Percentiles rank a stretch among this genome's conserved stretches.
phyloP scores from a whole-genome alignment of 208 protist genomes.

The Leishmania arabica region DNA sequence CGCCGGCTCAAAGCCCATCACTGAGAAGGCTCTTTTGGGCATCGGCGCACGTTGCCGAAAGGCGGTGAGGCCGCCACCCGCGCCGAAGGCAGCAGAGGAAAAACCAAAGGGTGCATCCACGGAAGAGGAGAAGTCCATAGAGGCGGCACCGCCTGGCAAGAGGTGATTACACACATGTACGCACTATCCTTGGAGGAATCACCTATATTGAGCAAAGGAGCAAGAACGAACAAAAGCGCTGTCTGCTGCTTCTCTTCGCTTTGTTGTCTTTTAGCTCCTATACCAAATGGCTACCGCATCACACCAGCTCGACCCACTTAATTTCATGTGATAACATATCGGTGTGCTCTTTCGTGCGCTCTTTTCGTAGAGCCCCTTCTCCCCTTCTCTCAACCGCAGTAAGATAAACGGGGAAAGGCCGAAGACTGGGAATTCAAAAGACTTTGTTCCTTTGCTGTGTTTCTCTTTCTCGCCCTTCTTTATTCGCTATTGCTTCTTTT shows the following conservation, averaged over 20 bases:
- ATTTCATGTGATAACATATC: constrained; percentile 6
- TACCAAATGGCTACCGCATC: constrained; percentile 3
- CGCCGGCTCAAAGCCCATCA: constrained; percentile 81
- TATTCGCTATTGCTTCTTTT: constrained; percentile 2
- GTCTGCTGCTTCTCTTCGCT: constrained; percentile 1
- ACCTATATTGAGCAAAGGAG: not conserved
- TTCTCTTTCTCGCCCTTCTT: constrained; percentile 2
- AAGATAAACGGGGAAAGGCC: constrained; percentile 6
- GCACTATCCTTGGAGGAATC: not conserved
- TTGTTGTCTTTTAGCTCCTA: not conserved
- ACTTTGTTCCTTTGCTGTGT: not conserved
- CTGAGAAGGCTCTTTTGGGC: constrained; percentile 68
- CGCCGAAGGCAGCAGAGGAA: constrained; percentile 28
- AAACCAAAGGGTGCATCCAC: constrained; percentile 8
- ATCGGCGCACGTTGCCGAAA: constrained; percentile 87
- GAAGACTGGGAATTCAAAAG: constrained; percentile 3
- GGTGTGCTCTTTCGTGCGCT: constrained; percentile 1
- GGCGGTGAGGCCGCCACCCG: constrained; percentile 27
- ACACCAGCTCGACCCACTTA: constrained; percentile 7
- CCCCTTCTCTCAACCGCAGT: not conserved
- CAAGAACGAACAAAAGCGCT: not conserved
- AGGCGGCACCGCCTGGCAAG: constrained; percentile 12
- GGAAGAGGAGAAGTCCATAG: constrained; percentile 8
- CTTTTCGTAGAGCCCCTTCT: not conserved
- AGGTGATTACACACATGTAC: not conserved